These are phyloP conservation scores for Ballota nigra DNA, from an alignment of 257 asterid species.

Conservation along the genomic window DNA sequence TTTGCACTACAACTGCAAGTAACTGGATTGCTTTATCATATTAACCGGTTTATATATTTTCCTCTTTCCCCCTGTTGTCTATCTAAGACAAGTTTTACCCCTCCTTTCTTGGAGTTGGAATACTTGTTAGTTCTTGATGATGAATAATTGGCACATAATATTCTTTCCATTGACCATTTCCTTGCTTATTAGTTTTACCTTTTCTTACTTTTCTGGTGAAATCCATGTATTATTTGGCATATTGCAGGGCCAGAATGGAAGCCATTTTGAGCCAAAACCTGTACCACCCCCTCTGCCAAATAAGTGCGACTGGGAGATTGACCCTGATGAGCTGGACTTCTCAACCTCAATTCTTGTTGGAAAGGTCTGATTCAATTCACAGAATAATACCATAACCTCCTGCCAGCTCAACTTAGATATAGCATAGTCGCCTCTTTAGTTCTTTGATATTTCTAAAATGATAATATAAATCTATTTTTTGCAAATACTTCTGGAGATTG, in stretches of 20 bases:
- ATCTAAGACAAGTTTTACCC: background rate
- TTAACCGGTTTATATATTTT: background rate
- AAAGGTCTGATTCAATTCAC: conserved; percentile 56
- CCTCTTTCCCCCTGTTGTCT: background rate
- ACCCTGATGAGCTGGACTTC: conserved; percentile 90
- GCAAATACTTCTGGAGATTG: background rate
- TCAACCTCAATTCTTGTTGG: conserved; percentile 69
- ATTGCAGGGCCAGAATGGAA: conserved; percentile 96
- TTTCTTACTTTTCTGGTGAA: background rate
- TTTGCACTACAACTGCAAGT: background rate
- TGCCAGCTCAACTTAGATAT: conserved; percentile 8
- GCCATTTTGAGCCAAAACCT: conserved; percentile 96
- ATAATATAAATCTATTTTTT: conserved; percentile 10
- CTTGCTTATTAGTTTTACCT: background rate
- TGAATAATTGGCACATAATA: background rate
- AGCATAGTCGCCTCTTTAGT: conserved; percentile 12
- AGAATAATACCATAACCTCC: conserved; percentile 2
- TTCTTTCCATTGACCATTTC: background rate
- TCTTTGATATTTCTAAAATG: background rate
- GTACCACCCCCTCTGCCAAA: conserved; percentile 93
- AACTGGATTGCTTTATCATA: background rate
- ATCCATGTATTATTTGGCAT: conserved; percentile 9
- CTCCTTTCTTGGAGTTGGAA: background rate
- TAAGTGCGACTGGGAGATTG: conserved; percentile 99
- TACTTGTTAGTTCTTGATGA: conserved; percentile 2